A percentile compares a stretch with the other conserved stretches of the same genome.
phyloP scores from a whole-genome alignment of 208 protist species.

The Crithidia fasciculata region DNA sequence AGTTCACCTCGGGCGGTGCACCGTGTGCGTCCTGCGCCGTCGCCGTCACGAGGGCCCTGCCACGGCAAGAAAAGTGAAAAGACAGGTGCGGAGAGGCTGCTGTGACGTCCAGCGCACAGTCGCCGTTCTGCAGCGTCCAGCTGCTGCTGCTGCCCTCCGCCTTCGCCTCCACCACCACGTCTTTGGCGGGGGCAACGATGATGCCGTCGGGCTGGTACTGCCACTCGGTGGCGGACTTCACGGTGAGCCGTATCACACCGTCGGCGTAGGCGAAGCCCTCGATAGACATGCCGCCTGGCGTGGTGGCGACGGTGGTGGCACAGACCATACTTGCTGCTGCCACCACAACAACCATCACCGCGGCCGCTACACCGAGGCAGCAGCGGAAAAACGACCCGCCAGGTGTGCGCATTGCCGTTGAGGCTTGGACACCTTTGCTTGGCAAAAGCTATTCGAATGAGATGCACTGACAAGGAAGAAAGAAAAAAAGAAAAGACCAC shows the following conservation, averaged over 20 bases:
- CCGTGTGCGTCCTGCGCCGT: neutral
- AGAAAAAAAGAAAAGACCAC: no score
- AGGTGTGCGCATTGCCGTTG: neutral
- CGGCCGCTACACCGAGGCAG: neutral
- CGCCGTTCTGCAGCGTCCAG: constrained; percentile 36
- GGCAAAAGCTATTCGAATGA: no score
- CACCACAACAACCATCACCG: constrained; percentile 16
- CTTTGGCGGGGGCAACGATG: constrained; percentile 7
- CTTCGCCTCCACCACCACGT: neutral
- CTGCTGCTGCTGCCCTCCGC: neutral
- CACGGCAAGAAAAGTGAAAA: constrained; percentile 28
- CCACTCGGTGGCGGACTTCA: constrained; percentile 35
- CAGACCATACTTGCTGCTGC: constrained; percentile 8
- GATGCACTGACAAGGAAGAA: no score
- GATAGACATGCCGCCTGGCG: constrained; percentile 13
- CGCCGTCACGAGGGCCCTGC: constrained; percentile 19
- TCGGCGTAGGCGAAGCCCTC: constrained; percentile 37
- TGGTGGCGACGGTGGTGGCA: constrained; percentile 9
- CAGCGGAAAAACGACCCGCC: neutral
- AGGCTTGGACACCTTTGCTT: neutral
- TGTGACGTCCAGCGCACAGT: constrained; percentile 30
- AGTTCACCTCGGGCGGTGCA: constrained; percentile 26
- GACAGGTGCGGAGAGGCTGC: constrained; percentile 3
- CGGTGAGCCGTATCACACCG: constrained; percentile 47
- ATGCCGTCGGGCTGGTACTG: constrained; percentile 46